Percentiles rank a stretch among this genome's conserved stretches.
phyloP scores from a whole-genome alignment of 768 basidiomycete genomes.

The Trichaptum fuscoviolaceum region DNA sequence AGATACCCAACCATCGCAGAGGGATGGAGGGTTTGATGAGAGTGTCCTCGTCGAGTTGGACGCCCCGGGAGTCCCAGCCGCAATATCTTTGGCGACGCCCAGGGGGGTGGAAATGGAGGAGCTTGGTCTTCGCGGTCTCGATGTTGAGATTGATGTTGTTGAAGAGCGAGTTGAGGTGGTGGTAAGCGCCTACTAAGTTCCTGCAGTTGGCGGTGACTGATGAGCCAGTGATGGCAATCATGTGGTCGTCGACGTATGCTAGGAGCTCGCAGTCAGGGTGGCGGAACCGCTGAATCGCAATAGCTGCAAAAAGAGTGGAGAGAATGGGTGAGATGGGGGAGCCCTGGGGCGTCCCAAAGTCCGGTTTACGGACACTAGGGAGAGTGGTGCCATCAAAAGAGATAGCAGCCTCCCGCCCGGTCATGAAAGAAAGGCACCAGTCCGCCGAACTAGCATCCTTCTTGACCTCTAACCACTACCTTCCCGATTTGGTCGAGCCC shows the following conservation, averaged over 20 bases:
- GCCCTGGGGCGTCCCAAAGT: neutral
- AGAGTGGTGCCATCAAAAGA: neutral
- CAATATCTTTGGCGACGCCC: neutral
- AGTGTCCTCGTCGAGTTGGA: neutral
- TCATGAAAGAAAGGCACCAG: neutral
- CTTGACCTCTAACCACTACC: no score
- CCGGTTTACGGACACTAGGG: neutral
- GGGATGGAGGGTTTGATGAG: neutral
- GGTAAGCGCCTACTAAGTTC: neutral
- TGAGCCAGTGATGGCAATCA: neutral
- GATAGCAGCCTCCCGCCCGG: neutral
- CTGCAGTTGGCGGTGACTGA: neutral
- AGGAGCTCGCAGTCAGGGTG: neutral
- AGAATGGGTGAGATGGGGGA: neutral
- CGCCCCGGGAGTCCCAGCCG: neutral
- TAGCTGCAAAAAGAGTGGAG: neutral
- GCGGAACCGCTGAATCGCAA: neutral
- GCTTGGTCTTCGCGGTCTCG: neutral
- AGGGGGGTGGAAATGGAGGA: neutral
- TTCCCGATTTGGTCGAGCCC: no score
- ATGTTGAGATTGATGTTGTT: neutral
- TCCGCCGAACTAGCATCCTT: no score
- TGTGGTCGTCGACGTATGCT: neutral
- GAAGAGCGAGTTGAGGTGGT: neutral
- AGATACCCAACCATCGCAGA: no score